Evolutionary conservation across 2,329 filamentous ascomycete genomes (phyloP).

Genomic region (Fusarium begoniae): DNA sequence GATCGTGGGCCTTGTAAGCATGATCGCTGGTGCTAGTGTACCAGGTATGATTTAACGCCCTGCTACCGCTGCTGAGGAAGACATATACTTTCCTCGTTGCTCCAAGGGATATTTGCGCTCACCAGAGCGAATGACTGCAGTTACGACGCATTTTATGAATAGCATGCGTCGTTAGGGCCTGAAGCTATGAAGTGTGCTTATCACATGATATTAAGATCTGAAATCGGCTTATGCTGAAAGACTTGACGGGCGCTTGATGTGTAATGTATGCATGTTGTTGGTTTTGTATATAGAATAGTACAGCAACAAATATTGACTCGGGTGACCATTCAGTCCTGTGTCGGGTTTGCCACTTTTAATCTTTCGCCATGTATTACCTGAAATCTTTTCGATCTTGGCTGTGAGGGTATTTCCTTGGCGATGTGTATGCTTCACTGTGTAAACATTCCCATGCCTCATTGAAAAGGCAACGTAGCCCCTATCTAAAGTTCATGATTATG

Average conservation of each 20-base stretch:
- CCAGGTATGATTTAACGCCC: neutral
- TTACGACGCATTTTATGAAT: constrained; percentile 18
- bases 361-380: neutral
- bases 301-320: neutral
- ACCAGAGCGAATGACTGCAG: neutral
- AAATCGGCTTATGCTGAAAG: neutral
- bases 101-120: neutral
- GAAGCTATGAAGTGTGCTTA: constrained; percentile 16
- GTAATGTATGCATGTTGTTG: neutral
- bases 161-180: neutral
- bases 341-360: neutral
- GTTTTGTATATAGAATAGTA: constrained; percentile 6
- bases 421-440: neutral
- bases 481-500: neutral
- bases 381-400: neutral
- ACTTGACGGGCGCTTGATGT: neutral
- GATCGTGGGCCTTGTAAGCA: neutral
- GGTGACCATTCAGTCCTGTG: neutral
- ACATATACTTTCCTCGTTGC: neutral
- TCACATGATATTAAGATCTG: constrained; percentile 13
- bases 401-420: too few relatives aligned
- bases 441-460: neutral
- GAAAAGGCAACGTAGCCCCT: neutral
- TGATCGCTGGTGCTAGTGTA: neutral
- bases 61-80: neutral